Conservation (phyloP, 73 alveolate species). For the Diophrys appendiculata region DNA sequence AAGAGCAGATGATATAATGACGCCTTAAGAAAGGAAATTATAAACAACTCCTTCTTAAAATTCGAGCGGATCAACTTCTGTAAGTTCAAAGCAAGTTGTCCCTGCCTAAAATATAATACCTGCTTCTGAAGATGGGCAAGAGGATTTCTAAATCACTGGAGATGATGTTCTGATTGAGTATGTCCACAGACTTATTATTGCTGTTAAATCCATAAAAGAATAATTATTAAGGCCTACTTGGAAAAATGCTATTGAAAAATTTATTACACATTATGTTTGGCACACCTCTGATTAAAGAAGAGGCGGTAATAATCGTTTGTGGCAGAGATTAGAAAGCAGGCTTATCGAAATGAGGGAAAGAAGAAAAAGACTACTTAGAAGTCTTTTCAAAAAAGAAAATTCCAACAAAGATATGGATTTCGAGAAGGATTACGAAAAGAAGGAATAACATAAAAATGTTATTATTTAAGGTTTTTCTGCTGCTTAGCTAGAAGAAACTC, state of each 20-base stretch:
- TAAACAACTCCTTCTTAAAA: not conserved
- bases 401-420: slow-evolving; percentile 25
- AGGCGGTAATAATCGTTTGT: slow-evolving; percentile 33
- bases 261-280: slow-evolving; percentile 59
- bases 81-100: slow-evolving; percentile 1
- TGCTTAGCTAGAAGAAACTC: slow-evolving; percentile 33
- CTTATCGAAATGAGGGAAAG: slow-evolving; percentile 62
- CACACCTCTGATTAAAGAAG: slow-evolving; percentile 36
- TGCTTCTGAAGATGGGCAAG: slow-evolving; percentile 3
- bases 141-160: slow-evolving; percentile 47
- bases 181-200: slow-evolving; percentile 34
- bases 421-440: slow-evolving; percentile 25
- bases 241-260: slow-evolving; percentile 41
- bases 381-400: slow-evolving; percentile 38
- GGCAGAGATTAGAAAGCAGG: slow-evolving; percentile 55
- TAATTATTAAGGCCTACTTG: slow-evolving; percentile 29
- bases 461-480: slow-evolving; percentile 30
- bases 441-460: slow-evolving; percentile 22
- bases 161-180: slow-evolving; percentile 62
- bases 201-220: slow-evolving; percentile 28
- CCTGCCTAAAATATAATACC: not conserved
- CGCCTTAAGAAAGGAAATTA: not conserved
- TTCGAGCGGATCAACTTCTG: not conserved
- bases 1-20: not conserved
- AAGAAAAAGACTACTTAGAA: slow-evolving; percentile 31